These are phyloP conservation scores for Puccinia triticina DNA, from an alignment of 1,284 basidiomycete species.

Conservation along the genomic window DNA sequence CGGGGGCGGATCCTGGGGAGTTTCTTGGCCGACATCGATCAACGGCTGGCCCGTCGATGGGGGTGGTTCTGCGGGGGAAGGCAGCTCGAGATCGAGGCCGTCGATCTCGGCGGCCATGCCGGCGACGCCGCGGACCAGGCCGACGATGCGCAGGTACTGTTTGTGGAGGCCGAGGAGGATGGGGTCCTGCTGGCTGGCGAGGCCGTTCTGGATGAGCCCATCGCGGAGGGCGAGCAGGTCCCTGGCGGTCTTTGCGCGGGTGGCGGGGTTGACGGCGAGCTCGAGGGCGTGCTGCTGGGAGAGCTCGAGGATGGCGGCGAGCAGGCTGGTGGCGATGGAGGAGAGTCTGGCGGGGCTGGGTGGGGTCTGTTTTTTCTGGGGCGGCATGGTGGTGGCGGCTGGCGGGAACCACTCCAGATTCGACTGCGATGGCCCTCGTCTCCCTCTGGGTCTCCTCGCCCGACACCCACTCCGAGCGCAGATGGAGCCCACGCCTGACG, in stretches of 20 bases:
- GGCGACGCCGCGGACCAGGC: conserved; percentile 15
- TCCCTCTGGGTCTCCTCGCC: conserved; percentile 37
- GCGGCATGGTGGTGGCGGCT: not conserved
- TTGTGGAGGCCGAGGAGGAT: conserved; percentile 31
- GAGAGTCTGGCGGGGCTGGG: conserved; percentile 44
- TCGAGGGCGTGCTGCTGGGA: conserved; percentile 35
- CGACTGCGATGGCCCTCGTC: not conserved
- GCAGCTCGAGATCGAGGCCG: conserved; percentile 24
- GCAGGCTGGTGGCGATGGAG: conserved; percentile 37
- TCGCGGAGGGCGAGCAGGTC: conserved; percentile 24
- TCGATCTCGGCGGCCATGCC: conserved; percentile 32
- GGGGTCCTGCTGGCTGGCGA: conserved; percentile 16
- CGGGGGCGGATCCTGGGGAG: not conserved
- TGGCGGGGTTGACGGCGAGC: conserved; percentile 20
- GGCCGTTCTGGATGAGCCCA: conserved; percentile 37
- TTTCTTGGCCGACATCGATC: conserved; percentile 26
- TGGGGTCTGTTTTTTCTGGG: not conserved
- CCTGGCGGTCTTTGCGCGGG: conserved; percentile 16
- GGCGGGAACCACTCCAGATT: no score
- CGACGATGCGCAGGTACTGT: conserved; percentile 43
- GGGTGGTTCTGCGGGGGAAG: not conserved
- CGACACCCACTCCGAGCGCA: conserved; percentile 30
- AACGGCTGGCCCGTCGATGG: not conserved
- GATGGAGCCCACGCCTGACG: conserved; percentile 20
- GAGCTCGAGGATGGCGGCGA: conserved; percentile 30